Conservation (phyloP, 352 stramenopile species). For the Aphanomyces cochlioides region DNA sequence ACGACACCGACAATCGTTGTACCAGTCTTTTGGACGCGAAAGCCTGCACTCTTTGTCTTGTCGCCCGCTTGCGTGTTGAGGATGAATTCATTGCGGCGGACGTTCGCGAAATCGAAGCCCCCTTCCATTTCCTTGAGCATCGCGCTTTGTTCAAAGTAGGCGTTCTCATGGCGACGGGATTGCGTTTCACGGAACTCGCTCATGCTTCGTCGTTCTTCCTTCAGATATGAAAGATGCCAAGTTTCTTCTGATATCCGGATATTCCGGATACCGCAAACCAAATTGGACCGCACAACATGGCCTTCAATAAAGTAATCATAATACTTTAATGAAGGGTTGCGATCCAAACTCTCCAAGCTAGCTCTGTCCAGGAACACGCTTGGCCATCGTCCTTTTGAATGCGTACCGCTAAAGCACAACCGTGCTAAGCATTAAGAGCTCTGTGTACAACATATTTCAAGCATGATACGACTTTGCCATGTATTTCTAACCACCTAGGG, state of each 20-base stretch:
- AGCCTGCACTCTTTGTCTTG: slow-evolving; percentile 56
- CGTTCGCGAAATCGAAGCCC: slow-evolving; percentile 92
- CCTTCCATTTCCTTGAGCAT: slow-evolving; percentile 52
- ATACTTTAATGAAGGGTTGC: slow-evolving; percentile 14
- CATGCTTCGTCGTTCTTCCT: slow-evolving; percentile 39
- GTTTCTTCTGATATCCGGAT: slow-evolving; percentile 3
- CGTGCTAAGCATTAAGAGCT: too few relatives aligned
- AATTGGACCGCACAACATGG: slow-evolving; percentile 14
- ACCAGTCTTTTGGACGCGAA: slow-evolving; percentile 86
- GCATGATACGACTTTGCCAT: too few relatives aligned
- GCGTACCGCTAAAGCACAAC: too few relatives aligned
- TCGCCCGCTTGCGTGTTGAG: slow-evolving; percentile 49
- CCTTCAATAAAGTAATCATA: background rate
- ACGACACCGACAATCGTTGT: slow-evolving; percentile 96
- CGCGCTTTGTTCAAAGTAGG: slow-evolving; percentile 31
- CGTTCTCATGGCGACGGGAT: slow-evolving; percentile 69
- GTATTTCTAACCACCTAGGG: too few relatives aligned
- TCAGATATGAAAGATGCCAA: slow-evolving; percentile 15
- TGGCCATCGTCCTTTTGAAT: too few relatives aligned
- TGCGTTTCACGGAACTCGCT: slow-evolving; percentile 79
- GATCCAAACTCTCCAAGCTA: background rate
- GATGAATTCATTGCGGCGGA: slow-evolving; percentile 89
- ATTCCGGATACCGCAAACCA: slow-evolving; percentile 11
- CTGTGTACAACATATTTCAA: too few relatives aligned
- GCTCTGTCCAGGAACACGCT: too few relatives aligned